Conservation (phyloP, 2,329 filamentous ascomycete genomes). For the Sarocladiaceae sp. region DNA sequence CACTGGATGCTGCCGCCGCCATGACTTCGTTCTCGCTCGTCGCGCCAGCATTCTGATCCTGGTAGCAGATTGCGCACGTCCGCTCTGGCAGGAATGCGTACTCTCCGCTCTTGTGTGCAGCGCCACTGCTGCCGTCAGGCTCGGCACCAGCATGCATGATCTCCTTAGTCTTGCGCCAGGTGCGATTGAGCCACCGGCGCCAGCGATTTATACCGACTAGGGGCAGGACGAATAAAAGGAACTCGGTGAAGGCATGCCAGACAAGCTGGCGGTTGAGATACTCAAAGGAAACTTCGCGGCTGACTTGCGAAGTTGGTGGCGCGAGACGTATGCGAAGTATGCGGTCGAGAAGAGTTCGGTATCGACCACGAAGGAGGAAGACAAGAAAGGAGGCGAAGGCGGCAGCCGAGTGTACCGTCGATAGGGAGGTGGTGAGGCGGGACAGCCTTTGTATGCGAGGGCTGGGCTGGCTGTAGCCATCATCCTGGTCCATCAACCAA, state of each 20-base stretch:
- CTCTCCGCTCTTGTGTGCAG: constrained; percentile 51
- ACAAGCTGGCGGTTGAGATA: constrained; percentile 96
- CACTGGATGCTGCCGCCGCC: constrained; percentile 57
- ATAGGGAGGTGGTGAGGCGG: constrained; percentile 60
- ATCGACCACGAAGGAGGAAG: constrained; percentile 85
- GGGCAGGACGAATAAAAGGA: constrained; percentile 92
- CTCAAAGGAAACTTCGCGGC: constrained; percentile 90
- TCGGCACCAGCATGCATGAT: constrained; percentile 46
- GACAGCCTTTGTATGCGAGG: constrained; percentile 52
- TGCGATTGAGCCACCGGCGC: constrained; percentile 79
- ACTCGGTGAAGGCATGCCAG: constrained; percentile 99
- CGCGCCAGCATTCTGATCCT: constrained; percentile 73
- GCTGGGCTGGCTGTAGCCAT: constrained; percentile 61
- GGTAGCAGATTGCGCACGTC: constrained; percentile 95
- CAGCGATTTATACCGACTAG: constrained; percentile 92
- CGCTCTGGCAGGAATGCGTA: constrained; percentile 81
- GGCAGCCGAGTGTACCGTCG: constrained; percentile 72
- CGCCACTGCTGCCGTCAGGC: constrained; percentile 35
- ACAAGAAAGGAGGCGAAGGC: constrained; percentile 82
- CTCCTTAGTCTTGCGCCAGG: constrained; percentile 75
- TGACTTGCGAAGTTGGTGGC: constrained; percentile 77
- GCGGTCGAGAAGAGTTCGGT: constrained; percentile 84
- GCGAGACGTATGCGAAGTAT: constrained; percentile 77
- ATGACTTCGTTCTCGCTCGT: constrained; percentile 71
- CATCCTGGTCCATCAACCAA: constrained; percentile 71